These are phyloP conservation scores for Exophiala dermatitidis DNA, from an alignment of 2,329 filamentous ascomycete genomes.

Conservation along the genomic window DNA sequence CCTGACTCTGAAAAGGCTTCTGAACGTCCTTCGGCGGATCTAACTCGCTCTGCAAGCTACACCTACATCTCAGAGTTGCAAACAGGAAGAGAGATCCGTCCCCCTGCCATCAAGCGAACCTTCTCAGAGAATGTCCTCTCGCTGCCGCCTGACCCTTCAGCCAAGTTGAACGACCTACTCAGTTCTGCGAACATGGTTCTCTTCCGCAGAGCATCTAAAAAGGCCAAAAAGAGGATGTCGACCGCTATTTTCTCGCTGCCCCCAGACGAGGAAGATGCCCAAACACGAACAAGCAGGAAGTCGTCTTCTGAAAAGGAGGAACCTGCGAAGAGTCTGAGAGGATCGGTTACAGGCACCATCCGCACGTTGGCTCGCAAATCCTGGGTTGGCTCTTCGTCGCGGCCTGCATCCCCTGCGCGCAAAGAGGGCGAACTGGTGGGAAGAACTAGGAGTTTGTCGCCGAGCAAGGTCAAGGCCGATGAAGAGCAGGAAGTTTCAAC, in stretches of 20 bases:
- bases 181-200: slow-evolving; percentile 23
- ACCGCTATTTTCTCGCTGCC: slow-evolving; percentile 34
- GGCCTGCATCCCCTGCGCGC: slow-evolving; percentile 41
- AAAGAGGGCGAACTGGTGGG: slow-evolving; percentile 27
- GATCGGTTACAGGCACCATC: slow-evolving; percentile 45
- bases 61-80: slow-evolving; percentile 45
- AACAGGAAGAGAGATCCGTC: slow-evolving; percentile 27
- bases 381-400: slow-evolving; percentile 42
- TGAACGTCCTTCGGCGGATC: slow-evolving; percentile 16
- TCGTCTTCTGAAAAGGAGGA: slow-evolving; percentile 28
- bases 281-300: slow-evolving; percentile 17
- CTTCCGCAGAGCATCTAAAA: slow-evolving; percentile 25
- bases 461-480: slow-evolving; percentile 12
- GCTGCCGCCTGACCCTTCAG: slow-evolving; percentile 31
- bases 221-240: slow-evolving; percentile 30
- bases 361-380: slow-evolving; percentile 46
- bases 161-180: slow-evolving; percentile 16
- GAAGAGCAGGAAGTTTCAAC: slow-evolving; percentile 9
- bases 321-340: slow-evolving; percentile 36
- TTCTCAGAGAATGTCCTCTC: slow-evolving; percentile 45
- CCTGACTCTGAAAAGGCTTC: slow-evolving; percentile 2
- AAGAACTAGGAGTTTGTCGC: slow-evolving; percentile 21
- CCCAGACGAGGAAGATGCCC: slow-evolving; percentile 32
- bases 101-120: slow-evolving; percentile 42
- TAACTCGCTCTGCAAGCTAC: slow-evolving; percentile 53